Conservation (phyloP, 169 alveolate species). For the Pseudocohnilembus persalinus region DNA sequence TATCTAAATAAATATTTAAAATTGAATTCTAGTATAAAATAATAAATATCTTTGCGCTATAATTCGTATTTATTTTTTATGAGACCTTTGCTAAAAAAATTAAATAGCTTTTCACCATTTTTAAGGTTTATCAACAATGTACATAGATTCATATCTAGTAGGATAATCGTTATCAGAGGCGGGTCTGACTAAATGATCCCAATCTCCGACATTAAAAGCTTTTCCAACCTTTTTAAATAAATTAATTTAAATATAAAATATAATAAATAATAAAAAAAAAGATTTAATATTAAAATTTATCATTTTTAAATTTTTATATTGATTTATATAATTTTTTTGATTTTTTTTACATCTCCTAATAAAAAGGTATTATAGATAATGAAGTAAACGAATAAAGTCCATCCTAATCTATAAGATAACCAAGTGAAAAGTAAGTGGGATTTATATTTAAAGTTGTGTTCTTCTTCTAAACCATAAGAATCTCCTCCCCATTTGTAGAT, state of each 20-base stretch:
- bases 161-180: constrained; percentile 40
- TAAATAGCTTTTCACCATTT: too few species aligned
- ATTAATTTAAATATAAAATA: too few species aligned
- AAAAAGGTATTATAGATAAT: constrained; percentile 39
- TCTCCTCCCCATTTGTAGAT: constrained; percentile 45
- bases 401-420: constrained; percentile 42
- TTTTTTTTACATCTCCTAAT: constrained; percentile 39
- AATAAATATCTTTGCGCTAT: too few species aligned
- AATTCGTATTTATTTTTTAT: too few species aligned
- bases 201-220: constrained; percentile 36
- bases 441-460: constrained; percentile 46
- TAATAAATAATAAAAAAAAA: too few species aligned
- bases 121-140: constrained; percentile 31
- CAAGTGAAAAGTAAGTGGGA: constrained; percentile 36
- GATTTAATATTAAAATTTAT: too few species aligned
- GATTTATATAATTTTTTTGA: too few species aligned
- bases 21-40: too few species aligned
- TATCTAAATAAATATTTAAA: not conserved
- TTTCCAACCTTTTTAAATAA: constrained; percentile 5
- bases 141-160: constrained; percentile 45
- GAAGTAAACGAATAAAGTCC: constrained; percentile 37
- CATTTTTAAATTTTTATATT: too few species aligned
- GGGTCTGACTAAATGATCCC: constrained; percentile 39
- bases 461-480: constrained; percentile 41
- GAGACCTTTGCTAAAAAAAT: too few species aligned